Base-by-base conservation (phyloP, 768 basidiomycete species). In the Hydnum rufescens region DNA sequence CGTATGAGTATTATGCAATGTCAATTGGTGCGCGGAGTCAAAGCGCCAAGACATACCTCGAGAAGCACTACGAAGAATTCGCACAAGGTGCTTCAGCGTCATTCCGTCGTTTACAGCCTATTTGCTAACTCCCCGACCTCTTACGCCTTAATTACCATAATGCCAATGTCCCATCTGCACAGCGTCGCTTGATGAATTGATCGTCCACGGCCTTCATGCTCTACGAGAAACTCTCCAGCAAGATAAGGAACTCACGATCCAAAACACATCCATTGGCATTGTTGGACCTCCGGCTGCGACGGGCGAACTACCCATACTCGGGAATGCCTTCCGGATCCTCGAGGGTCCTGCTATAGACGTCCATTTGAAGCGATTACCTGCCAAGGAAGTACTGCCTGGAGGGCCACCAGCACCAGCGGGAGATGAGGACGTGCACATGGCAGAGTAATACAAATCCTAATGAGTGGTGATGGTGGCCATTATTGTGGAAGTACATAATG, bases 1-100 rank as follows among this genome's bases (percentile, higher is more conserved):
- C 88, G 22, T 96, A 93, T 63, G 93, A 97, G 65, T 99, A 96
- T 67, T 88, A 79, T 63, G 95, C 95, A 47, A 92, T 96, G 77
- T 93, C 90, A 36, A 99, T 99, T 65, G 95, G 95, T 50, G 93
- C 93, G 13, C 78, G 95, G 49, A 90, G 85, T 66, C 95, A 99
- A 68, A 93, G 88, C 59, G 93, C 95, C 49, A 97, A 96, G 68
- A 99, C 95, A 8, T 99, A 97, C 65, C 71, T 99, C 32, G 95
- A 99, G 71, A 87, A 83, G 65, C 79, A 97, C 62, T 95, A 78
- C 60, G 82, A 86, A 64, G 75, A 72, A 60, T 99, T 96, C 62
- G 71, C 73, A 3, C 79, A 88, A 63, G 80, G 90, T 95, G 57
- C n/a, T n/a, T n/a, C n/a, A n/a, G n/a, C 58, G 85, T 72, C 29